These are phyloP conservation scores for Lasiosphaeria hispida DNA, from an alignment of 495 filamentous ascomycete genomes.

Conservation along the genomic window DNA sequence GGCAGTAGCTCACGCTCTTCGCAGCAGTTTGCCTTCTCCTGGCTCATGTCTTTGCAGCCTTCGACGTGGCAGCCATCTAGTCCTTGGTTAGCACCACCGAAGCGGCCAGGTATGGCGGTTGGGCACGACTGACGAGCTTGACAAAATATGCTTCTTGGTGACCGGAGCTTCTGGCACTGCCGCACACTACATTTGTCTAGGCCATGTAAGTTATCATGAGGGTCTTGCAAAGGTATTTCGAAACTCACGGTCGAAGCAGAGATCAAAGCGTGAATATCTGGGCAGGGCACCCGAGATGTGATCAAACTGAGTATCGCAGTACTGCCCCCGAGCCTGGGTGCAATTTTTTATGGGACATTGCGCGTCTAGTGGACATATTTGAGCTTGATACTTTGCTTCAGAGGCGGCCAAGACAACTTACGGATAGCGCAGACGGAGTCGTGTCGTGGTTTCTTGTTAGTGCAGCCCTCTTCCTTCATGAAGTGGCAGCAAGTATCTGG, in stretches of 20 bases:
- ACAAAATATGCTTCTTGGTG: conserved; percentile 13
- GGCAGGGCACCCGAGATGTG: conserved; percentile 13
- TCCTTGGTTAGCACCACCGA: neutral
- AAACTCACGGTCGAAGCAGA: conserved; percentile 29
- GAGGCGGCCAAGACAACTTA: conserved; percentile 5
- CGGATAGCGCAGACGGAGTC: conserved; percentile 27
- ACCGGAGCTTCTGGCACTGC: conserved; percentile 14
- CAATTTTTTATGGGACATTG: conserved; percentile 25
- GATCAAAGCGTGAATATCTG: conserved; percentile 23
- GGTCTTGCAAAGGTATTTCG: neutral
- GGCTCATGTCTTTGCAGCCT: conserved; percentile 19
- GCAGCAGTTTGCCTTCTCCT: conserved; percentile 25
- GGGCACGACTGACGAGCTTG: conserved; percentile 17
- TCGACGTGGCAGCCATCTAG: conserved; percentile 27
- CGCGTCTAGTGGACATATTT: conserved; percentile 17
- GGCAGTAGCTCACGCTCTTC: conserved; percentile 18
- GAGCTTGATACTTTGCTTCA: neutral
- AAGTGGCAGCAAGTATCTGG: conserved; percentile 27
- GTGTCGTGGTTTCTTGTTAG: conserved; percentile 24
- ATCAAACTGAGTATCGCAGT: conserved; percentile 24
- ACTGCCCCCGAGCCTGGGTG: conserved; percentile 25
- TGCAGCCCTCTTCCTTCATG: conserved; percentile 22
- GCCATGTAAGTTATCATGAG: neutral
- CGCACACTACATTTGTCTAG: conserved; percentile 28
- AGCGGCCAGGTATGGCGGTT: neutral